phyloP scores from a whole-genome alignment of 2,329 filamentous ascomycete genomes.

The Corinectria fuckeliana region DNA sequence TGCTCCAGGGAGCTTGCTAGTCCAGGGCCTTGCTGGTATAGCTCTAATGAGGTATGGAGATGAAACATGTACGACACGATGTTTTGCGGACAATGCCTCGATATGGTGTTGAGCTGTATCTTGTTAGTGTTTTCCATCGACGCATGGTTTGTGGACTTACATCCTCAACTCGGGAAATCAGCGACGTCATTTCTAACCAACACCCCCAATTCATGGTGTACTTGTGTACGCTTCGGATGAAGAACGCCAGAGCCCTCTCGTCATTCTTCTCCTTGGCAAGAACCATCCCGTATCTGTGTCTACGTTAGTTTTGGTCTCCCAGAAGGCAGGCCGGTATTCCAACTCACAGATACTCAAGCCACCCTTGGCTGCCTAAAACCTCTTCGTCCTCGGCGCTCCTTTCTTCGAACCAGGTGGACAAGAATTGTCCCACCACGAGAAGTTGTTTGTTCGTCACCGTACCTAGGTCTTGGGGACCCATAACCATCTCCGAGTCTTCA shows the following conservation, averaged over 20 bases:
- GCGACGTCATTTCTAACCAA: constrained; percentile 88
- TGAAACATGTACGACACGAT: constrained; percentile 96
- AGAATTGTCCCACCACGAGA: constrained; percentile 72
- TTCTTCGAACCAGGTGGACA: constrained; percentile 82
- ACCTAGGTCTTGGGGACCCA: constrained; percentile 90
- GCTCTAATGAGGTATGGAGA: constrained; percentile 86
- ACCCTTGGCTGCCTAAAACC: constrained; percentile 77
- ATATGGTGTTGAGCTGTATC: constrained; percentile 71
- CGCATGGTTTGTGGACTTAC: constrained; percentile 57
- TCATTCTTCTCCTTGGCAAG: constrained; percentile 92
- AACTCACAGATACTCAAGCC: constrained; percentile 80
- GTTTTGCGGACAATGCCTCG: constrained; percentile 80
- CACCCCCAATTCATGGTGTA: constrained; percentile 98
- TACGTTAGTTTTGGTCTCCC: not conserved
- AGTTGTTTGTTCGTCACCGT: constrained; percentile 87
- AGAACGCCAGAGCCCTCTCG: constrained; percentile 79
- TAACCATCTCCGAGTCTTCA: constrained; percentile 96
- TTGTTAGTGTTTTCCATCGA: constrained; percentile 17
- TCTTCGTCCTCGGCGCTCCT: constrained; percentile 65
- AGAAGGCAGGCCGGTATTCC: not conserved
- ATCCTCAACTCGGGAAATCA: constrained; percentile 82
- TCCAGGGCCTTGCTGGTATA: constrained; percentile 83
- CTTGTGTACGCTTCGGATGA: constrained; percentile 86
- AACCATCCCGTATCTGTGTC: constrained; percentile 78
- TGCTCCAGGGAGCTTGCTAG: constrained; percentile 78